Base-by-base conservation (phyloP, 2,329 filamentous ascomycete species). In the Davidsoniella eucalypti region DNA sequence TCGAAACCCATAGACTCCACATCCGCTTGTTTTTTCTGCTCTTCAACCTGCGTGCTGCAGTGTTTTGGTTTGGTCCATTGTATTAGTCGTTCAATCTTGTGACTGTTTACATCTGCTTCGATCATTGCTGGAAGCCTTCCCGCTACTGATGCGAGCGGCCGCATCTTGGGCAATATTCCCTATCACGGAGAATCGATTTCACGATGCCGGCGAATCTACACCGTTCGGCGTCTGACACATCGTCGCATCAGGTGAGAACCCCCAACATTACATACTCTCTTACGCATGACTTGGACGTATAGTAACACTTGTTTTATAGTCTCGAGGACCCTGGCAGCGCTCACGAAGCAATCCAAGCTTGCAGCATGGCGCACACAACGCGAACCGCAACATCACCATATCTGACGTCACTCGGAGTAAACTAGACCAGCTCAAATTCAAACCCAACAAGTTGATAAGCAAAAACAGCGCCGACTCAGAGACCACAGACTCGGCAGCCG, bases 321-420 rank as follows among this genome's bases (percentile, higher is more conserved):
- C 44, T 12, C 44, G 46, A 46, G 46, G 64, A 46, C 66, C 68
- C 58, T 78, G 74, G 75, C 69, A 71, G 57, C 68, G 74, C 57
- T 70, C 71, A 26, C 72, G 69, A 56, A 76, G 70, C 58, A 67
- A 48, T 3, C 52, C 52, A 9, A 53, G 44, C 26, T 36, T 23
- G 14, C 48, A 50, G 17, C 33, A 50, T 14, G 14, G 33, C 14
- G 12, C 33, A 10, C 45, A 33, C 14, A 44, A 38, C 17, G 36
- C 47, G 6, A 26, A 41, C 23, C 44, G 44, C 21, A 44, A 51
- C 14, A 26, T 53, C 9, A 65, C 71, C 16, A 67, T 78, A 10
- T 80, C 78, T 38, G 68, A 74, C 29, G 67, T 67, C 7, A 78
- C 78, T 9, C 80, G 75, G 58, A 74, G 66, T 55, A 82, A 80